Conservation (phyloP, 805 yeast genomes). For the Jamesozyma gamospora region DNA sequence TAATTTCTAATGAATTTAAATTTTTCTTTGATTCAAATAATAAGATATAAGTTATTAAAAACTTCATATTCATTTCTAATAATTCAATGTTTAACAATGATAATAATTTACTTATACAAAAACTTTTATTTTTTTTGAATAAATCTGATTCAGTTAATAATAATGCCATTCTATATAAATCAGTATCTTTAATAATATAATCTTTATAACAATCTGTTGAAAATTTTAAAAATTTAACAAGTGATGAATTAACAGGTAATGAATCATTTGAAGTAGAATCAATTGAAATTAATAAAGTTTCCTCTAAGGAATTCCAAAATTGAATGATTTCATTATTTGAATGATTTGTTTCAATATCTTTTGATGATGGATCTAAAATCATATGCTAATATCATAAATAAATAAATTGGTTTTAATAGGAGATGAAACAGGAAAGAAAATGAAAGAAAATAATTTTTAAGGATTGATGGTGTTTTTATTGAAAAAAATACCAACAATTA, state of each 20-base stretch:
- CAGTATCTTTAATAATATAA: conserved; percentile 23
- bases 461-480: too few species aligned
- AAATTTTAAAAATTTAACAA: conserved; percentile 23
- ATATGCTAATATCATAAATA: conserved; percentile 4
- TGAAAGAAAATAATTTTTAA: too few species aligned
- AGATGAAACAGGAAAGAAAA: too few species aligned
- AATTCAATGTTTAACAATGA: conserved; percentile 34
- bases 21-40: conserved; percentile 38
- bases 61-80: conserved; percentile 30
- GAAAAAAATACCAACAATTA: too few species aligned
- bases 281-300: conserved; percentile 8
- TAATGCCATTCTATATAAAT: conserved; percentile 30
- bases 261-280: conserved; percentile 8
- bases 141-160: conserved; percentile 26
- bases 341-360: conserved; percentile 6
- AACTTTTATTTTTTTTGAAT: conserved; percentile 32
- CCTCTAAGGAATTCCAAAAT: conserved; percentile 25
- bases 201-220: conserved; percentile 22
- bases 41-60: conserved; percentile 35
- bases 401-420: background rate
- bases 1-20: conserved; percentile 33
- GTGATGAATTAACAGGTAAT: conserved; percentile 13
- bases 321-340: conserved; percentile 11
- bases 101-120: conserved; percentile 41
- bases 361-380: conserved; percentile 20